These are phyloP conservation scores for Tylopilus sp. DNA, from an alignment of 768 basidiomycete genomes.

Conservation along the genomic window DNA sequence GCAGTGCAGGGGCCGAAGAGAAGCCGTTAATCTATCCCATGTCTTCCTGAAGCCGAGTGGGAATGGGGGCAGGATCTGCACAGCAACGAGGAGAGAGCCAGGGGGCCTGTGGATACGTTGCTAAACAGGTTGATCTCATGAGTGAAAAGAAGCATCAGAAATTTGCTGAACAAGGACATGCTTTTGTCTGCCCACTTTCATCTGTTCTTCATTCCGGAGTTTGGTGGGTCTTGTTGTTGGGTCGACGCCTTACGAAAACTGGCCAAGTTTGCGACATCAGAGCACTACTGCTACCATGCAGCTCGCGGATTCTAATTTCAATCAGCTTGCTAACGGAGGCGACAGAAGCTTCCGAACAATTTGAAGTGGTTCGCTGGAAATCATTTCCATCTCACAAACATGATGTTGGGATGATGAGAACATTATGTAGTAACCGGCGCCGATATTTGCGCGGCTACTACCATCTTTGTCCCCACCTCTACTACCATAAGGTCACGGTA, in stretches of 20 bases:
- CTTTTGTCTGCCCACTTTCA: conserved; percentile 1
- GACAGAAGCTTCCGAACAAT: not conserved
- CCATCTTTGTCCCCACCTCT: too few relatives aligned
- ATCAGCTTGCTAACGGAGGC: not conserved
- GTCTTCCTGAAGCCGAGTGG: conserved; percentile 4
- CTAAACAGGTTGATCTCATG: conserved; percentile 4
- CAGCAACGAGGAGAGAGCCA: conserved; percentile 10
- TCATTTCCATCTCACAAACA: not conserved
- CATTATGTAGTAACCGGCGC: too few relatives aligned
- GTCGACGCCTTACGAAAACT: not conserved
- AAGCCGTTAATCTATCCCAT: not conserved
- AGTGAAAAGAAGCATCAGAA: conserved; percentile 15
- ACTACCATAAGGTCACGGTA: too few relatives aligned
- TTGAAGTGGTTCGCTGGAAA: not conserved
- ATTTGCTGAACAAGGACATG: conserved; percentile 2
- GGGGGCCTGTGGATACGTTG: conserved; percentile 14
- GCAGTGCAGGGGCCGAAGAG: conserved; percentile 10
- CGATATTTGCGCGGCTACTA: too few relatives aligned
- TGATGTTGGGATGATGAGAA: not conserved
- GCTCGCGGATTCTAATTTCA: not conserved
- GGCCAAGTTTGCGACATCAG: too few relatives aligned
- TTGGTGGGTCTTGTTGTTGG: conserved; percentile 1
- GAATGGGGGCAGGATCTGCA: conserved; percentile 7
- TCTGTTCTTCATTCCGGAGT: conserved; percentile 16
- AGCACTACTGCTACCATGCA: not conserved